phyloP scores from a whole-genome alignment of 306 rosid species.

The Fragaria nilgerrensis region DNA sequence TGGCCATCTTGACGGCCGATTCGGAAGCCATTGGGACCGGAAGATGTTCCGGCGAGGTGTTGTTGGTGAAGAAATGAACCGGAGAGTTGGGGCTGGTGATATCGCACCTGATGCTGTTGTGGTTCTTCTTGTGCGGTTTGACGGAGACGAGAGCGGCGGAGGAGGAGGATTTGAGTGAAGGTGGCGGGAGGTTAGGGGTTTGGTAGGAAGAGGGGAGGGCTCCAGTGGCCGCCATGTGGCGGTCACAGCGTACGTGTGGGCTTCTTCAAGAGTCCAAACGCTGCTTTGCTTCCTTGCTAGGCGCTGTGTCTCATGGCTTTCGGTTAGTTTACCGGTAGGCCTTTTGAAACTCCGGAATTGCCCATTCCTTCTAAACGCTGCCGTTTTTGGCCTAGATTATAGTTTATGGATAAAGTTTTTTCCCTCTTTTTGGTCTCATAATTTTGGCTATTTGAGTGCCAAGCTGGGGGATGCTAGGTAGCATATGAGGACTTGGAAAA shows the following conservation, averaged over 20 bases:
- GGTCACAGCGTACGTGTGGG: constrained; percentile 5
- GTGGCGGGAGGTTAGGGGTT: constrained; percentile 18
- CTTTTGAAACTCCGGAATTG: too few species aligned
- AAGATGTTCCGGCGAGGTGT: constrained; percentile 24
- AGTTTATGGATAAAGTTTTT: too few species aligned
- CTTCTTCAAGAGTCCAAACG: neutral
- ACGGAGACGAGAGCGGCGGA: neutral
- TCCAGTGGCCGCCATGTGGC: constrained; percentile 73
- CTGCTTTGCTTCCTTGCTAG: neutral
- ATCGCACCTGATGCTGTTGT: constrained; percentile 38
- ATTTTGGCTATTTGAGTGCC: too few species aligned
- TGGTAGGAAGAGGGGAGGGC: constrained; percentile 33
- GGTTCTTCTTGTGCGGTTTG: constrained; percentile 19
- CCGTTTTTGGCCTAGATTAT: too few species aligned
- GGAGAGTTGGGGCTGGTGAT: constrained; percentile 43
- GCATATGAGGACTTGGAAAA: too few species aligned
- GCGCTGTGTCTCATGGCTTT: neutral
- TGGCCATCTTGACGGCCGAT: constrained; percentile 38
- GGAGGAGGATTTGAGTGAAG: constrained; percentile 20
- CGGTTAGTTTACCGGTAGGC: neutral
- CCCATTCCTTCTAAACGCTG: too few species aligned
- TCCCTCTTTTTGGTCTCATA: too few species aligned
- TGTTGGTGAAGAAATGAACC: constrained; percentile 30
- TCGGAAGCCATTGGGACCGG: constrained; percentile 51
- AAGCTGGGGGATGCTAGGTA: too few species aligned